These are phyloP conservation scores for Zoysia matrella DNA, from an alignment of 202 grass and related monocot species.

Conservation along the genomic window DNA sequence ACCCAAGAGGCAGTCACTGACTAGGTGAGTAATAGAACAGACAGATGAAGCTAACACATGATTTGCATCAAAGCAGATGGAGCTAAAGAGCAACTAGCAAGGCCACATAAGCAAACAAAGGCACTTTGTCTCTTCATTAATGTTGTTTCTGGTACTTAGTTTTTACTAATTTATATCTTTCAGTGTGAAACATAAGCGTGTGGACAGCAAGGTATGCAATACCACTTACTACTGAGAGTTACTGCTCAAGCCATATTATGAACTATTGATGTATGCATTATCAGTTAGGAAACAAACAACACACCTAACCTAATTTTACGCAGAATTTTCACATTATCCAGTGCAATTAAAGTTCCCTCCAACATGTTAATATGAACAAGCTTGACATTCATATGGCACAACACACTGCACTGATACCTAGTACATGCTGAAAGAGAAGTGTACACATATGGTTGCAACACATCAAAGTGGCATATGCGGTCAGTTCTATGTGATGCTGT, in stretches of 20 bases:
- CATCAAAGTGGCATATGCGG: constrained; percentile 10
- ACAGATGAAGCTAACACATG: constrained; percentile 15
- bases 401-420: neutral
- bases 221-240: neutral
- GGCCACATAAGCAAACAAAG: constrained; percentile 6
- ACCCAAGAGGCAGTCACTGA: constrained; percentile 1
- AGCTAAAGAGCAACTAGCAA: constrained; percentile 9
- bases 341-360: neutral
- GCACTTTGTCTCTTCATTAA: neutral
- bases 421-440: constrained; percentile 7
- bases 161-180: neutral
- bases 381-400: neutral
- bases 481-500: constrained; percentile 10
- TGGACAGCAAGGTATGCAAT: neutral
- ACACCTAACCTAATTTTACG: neutral
- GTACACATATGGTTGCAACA: neutral
- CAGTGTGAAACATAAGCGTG: neutral
- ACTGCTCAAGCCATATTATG: neutral
- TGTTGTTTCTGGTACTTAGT: neutral
- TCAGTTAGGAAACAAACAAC: neutral
- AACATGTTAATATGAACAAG: neutral
- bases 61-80: constrained; percentile 18
- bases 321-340: neutral
- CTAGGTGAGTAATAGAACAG: constrained; percentile 18
- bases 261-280: neutral